Percentiles rank a stretch among this genome's conserved stretches.
phyloP scores from a whole-genome alignment of 768 basidiomycete genomes.

The Leccinum imitatum region DNA sequence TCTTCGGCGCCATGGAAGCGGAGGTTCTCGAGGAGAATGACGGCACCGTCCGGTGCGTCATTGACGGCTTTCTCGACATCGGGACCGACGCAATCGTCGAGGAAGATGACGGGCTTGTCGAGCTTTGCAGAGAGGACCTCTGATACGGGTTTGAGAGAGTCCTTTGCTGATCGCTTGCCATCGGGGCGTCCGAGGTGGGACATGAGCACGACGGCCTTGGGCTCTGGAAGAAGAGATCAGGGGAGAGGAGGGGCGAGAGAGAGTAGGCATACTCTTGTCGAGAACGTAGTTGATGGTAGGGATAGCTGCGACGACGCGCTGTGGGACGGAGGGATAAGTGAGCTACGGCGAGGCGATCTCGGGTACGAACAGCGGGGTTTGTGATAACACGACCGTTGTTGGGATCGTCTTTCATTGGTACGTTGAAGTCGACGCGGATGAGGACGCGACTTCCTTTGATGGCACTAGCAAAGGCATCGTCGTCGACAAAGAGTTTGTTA shows the following conservation, averaged over 20 bases:
- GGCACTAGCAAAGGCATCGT: slow-evolving; percentile 52
- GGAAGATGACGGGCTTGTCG: slow-evolving; percentile 74
- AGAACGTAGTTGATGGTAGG: slow-evolving; percentile 95
- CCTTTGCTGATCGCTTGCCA: slow-evolving; percentile 85
- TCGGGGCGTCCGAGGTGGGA: slow-evolving; percentile 98
- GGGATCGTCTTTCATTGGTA: slow-evolving; percentile 71
- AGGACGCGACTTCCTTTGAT: slow-evolving; percentile 88
- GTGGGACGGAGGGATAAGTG: slow-evolving; percentile 14
- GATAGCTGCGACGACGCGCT: slow-evolving; percentile 97
- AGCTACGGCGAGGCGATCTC: slow-evolving; percentile 1
- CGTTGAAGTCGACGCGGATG: slow-evolving; percentile 96
- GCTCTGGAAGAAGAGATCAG: slow-evolving; percentile 46
- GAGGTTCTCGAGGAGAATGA: slow-evolving; percentile 94
- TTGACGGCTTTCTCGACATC: slow-evolving; percentile 79
- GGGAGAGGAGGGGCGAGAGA: background rate
- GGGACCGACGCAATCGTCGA: slow-evolving; percentile 81
- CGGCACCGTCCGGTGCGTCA: slow-evolving; percentile 54
- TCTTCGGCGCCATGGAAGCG: slow-evolving; percentile 99
- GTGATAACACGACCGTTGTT: slow-evolving; percentile 90
- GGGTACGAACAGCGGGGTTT: slow-evolving; percentile 82
- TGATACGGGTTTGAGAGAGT: slow-evolving; percentile 87
- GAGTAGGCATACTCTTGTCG: slow-evolving; percentile 58
- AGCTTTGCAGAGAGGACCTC: slow-evolving; percentile 48
- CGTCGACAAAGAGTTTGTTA: slow-evolving; percentile 91
- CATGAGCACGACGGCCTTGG: slow-evolving; percentile 87